Conservation (phyloP, 1,284 basidiomycete species). For the Melampsora americana region DNA sequence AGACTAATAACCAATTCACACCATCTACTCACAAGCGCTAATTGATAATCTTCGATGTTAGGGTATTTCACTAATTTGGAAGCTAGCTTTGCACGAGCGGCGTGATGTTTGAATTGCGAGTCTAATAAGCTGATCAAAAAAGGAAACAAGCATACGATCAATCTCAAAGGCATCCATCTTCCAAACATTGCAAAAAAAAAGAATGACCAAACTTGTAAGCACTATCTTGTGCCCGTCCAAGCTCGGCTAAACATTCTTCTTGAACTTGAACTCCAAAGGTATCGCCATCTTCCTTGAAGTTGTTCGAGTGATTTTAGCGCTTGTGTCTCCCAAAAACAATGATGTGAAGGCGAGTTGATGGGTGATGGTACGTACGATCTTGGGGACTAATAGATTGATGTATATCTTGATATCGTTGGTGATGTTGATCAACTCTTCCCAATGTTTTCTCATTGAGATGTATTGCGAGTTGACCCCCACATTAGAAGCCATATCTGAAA, state of each 20-base stretch:
- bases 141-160: background rate
- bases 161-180: background rate
- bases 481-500: conserved; percentile 26
- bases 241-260: conserved; percentile 43
- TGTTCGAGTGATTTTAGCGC: conserved; percentile 1
- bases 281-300: conserved; percentile 32
- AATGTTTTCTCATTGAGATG: conserved; percentile 33
- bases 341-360: background rate
- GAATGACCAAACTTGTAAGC: conserved; percentile 25
- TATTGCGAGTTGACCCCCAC: conserved; percentile 38
- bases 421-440: conserved; percentile 37
- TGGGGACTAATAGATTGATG: conserved; percentile 39
- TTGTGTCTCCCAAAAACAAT: background rate
- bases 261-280: conserved; percentile 41
- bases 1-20: background rate
- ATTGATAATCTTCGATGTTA: conserved; percentile 40
- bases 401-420: conserved; percentile 42
- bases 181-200: background rate
- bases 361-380: conserved; percentile 20
- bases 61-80: conserved; percentile 43
- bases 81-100: conserved; percentile 37
- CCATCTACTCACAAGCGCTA: conserved; percentile 29
- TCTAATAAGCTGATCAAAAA: conserved; percentile 25
- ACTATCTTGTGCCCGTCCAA: conserved; percentile 39
- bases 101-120: conserved; percentile 34